These are phyloP conservation scores for Penicillium sp. DNA, from an alignment of 2,329 filamentous ascomycete species.

Conservation along the genomic window DNA sequence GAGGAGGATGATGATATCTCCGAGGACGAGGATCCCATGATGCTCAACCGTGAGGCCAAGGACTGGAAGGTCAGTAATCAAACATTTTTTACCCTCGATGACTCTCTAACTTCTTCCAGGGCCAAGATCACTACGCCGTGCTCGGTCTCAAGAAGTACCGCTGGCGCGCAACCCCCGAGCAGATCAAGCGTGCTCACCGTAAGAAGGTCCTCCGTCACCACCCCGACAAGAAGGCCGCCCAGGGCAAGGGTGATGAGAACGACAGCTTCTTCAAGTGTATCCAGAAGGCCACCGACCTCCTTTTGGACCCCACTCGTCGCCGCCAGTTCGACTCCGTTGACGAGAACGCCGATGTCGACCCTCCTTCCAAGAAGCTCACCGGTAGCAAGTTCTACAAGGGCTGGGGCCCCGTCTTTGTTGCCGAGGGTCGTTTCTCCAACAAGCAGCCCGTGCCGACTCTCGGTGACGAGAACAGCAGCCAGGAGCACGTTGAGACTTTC, in stretches of 20 bases:
- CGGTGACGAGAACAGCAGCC: conserved; percentile 78
- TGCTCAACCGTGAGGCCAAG: conserved; percentile 92
- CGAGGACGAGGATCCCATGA: conserved; percentile 88
- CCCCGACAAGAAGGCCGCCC: conserved; percentile 96
- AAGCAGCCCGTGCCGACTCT: conserved; percentile 83
- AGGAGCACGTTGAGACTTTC: conserved; percentile 89
- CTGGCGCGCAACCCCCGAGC: conserved; percentile 89
- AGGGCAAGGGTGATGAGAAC: conserved; percentile 77
- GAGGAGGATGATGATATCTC: conserved; percentile 88
- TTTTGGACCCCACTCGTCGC: conserved; percentile 87
- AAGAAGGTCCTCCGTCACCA: conserved; percentile 99
- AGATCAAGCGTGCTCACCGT: conserved; percentile 98
- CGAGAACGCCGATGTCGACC: conserved; percentile 87
- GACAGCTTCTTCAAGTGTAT: conserved; percentile 99
- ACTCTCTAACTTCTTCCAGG: conserved; percentile 49
- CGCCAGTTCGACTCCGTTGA: conserved; percentile 97
- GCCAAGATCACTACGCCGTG: conserved; percentile 97
- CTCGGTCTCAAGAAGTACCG: conserved; percentile 91
- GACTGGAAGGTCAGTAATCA: conserved; percentile 87
- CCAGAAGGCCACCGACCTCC: conserved; percentile 93
- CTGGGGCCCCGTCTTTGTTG: conserved; percentile 86
- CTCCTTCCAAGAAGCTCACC: conserved; percentile 86
- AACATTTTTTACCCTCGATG: neutral
- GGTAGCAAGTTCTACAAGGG: conserved; percentile 93
- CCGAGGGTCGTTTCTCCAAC: conserved; percentile 91